A percentile compares a stretch with the other conserved stretches of the same genome.
phyloP scores from a whole-genome alignment of 257 asterid genomes.

The Avicennia marina region DNA sequence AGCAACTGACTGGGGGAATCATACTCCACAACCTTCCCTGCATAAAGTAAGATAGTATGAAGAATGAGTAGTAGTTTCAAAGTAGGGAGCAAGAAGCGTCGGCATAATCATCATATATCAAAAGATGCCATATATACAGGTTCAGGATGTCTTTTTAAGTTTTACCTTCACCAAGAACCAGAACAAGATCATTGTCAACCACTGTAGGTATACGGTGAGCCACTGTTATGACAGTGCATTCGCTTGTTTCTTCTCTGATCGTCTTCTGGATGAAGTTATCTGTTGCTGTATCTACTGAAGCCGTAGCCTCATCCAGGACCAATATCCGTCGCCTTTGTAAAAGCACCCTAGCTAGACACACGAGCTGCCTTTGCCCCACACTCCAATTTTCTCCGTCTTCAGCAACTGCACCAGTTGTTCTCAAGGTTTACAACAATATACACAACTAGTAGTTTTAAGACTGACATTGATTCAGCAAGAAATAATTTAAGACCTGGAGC shows the following conservation, averaged over 20 bases:
- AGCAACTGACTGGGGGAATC: constrained; percentile 59
- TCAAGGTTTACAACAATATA: neutral
- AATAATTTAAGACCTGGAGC: constrained; percentile 49
- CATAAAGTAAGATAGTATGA: constrained; percentile 14
- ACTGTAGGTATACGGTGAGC: constrained; percentile 90
- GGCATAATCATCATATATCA: neutral
- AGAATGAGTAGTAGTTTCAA: too few relatives aligned
- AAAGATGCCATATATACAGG: neutral
- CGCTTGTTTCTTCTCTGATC: constrained; percentile 61
- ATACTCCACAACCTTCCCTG: constrained; percentile 66
- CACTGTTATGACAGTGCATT: constrained; percentile 73
- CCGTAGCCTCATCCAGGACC: constrained; percentile 80
- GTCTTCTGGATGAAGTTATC: constrained; percentile 72
- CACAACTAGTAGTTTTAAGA: neutral
- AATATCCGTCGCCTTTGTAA: constrained; percentile 60
- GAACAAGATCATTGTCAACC: constrained; percentile 70
- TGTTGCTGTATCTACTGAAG: constrained; percentile 66
- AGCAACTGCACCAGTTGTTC: constrained; percentile 41
- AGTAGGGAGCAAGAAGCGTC: too few relatives aligned
- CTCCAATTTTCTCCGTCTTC: constrained; percentile 95
- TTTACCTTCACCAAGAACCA: constrained; percentile 79
- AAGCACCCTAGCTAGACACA: constrained; percentile 68
- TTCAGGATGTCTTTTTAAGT: neutral
- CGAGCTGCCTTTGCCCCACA: constrained; percentile 74
- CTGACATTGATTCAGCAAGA: neutral